Evolutionary conservation across 768 basidiomycete genomes (phyloP), one percentile per base, ranked within the genome.

Genomic region (Hemileccinum impolitum): DNA sequence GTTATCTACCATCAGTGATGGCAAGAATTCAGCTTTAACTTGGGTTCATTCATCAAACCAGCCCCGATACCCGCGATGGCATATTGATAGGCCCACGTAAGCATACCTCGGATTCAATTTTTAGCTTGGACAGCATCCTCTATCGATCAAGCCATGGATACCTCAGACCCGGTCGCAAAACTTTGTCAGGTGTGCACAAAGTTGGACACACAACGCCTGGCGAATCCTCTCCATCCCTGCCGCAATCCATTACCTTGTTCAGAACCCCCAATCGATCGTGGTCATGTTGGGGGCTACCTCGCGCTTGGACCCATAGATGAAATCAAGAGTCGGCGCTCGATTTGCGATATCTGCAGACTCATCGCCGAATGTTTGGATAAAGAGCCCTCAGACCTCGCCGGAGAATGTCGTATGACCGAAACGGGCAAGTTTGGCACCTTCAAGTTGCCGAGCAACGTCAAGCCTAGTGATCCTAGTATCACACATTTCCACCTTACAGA

Each of bases 401-500:
- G 57, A 6, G 14, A 34, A 37, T 59, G 53, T 4, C 15, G 19
- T 17, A 35, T 51, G 3, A 6, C 1, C 9, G 40, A 59, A 30
- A 19, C 14, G 15, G 28, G n/a, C 5, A 5, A 45, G 35, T 51
- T 31, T 43, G 45, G 57, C 44, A 40, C 6, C 4, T 58, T 58
- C 41, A 19, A 10, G 30, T 43, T 51, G 14, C 57, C 53, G 2
- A 14, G 0, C 4, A 19, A 35, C 12, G 30, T 54, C 38, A 1
- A 43, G 40, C 30, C 41, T 30, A 6, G 8, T 6, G 53, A 59
- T 40, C 30, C 48, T 6, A 35, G 19, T 11, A 17, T 47, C 38
- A 54, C 47, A 1, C 57, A 59, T 38, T 50, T 50, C 46, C 57
- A 59, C 48, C 17, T 59, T 25, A 59, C 57, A 3, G 32, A 55